Evolutionary conservation across 495 filamentous ascomycete species (phyloP).

Genomic region (Aeminium ludgeri): DNA sequence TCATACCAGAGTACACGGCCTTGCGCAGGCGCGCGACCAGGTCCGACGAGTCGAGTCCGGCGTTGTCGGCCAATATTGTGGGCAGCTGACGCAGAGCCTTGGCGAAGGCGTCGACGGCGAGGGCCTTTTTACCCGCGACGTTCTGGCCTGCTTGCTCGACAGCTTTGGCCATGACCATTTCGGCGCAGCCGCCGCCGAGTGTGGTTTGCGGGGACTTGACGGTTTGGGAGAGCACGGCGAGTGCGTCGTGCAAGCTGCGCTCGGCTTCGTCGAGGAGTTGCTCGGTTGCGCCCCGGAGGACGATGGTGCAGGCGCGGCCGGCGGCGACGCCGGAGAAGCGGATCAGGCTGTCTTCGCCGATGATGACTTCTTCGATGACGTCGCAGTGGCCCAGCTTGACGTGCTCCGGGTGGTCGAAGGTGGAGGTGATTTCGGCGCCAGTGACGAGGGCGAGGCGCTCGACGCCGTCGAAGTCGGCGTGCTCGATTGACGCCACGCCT

Average conservation of each 20-base stretch:
- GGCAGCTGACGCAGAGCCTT: constrained; percentile 80
- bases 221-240: constrained; percentile 93
- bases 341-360: constrained; percentile 92
- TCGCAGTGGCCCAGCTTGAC: constrained; percentile 94
- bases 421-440: constrained; percentile 90
- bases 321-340: constrained; percentile 93
- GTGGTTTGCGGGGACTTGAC: constrained; percentile 88
- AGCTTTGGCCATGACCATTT: constrained; percentile 98
- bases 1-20: constrained; percentile 86
- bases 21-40: constrained; percentile 81
- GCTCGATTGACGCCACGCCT: constrained; percentile 95
- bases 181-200: constrained; percentile 85
- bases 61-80: constrained; percentile 94
- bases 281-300: constrained; percentile 88
- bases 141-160: constrained; percentile 89
- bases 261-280: constrained; percentile 95
- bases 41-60: constrained; percentile 86
- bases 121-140: constrained; percentile 87
- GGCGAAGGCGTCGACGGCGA: constrained; percentile 81
- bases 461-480: constrained; percentile 96
- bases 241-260: constrained; percentile 85
- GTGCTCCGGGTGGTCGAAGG: constrained; percentile 92
- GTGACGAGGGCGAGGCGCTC: constrained; percentile 90
- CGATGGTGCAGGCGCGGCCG: constrained; percentile 89
- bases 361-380: constrained; percentile 91